Conservation (phyloP, 768 basidiomycete species). For the Suillus brevipes region DNA sequence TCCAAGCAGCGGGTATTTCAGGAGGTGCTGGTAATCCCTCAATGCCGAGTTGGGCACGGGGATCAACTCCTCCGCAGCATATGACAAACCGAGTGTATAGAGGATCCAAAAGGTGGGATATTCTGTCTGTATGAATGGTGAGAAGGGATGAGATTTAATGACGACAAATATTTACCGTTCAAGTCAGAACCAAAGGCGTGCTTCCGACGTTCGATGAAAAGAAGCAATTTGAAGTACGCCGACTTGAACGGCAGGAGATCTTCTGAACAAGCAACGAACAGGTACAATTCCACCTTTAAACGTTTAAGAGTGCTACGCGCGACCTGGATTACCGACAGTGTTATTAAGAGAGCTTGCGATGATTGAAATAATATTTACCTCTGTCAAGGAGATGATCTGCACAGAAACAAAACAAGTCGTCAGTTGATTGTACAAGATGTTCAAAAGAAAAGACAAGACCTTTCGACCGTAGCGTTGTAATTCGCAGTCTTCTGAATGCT, state of each 20-base stretch:
- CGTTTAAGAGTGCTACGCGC: slow-evolving; percentile 47
- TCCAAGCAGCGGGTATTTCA: slow-evolving; percentile 5
- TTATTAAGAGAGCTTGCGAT: background rate
- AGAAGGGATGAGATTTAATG: background rate
- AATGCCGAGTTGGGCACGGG: slow-evolving; percentile 36
- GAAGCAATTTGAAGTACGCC: slow-evolving; percentile 50
- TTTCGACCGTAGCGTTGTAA: slow-evolving; percentile 28
- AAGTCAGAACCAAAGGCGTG: slow-evolving; percentile 25
- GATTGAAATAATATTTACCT: slow-evolving; percentile 40
- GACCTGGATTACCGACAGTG: slow-evolving; percentile 32
- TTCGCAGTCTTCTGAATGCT: slow-evolving; percentile 19
- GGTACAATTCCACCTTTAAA: slow-evolving; percentile 43
- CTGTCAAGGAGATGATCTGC: slow-evolving; percentile 50
- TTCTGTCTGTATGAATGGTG: slow-evolving; percentile 26
- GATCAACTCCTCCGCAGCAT: slow-evolving; percentile 25
- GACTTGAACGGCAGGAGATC: slow-evolving; percentile 42
- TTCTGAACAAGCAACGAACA: slow-evolving; percentile 46
- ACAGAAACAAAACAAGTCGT: background rate
- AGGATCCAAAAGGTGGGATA: slow-evolving; percentile 34
- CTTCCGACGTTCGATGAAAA: slow-evolving; percentile 39
- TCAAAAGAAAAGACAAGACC: slow-evolving; percentile 10
- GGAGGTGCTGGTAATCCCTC: slow-evolving; percentile 27
- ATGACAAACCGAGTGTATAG: slow-evolving; percentile 32
- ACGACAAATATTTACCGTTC: slow-evolving; percentile 20
- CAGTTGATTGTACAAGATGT: slow-evolving; percentile 10